Conservation (phyloP, 306 rosid genomes). For the Pyrus pyrifolia region DNA sequence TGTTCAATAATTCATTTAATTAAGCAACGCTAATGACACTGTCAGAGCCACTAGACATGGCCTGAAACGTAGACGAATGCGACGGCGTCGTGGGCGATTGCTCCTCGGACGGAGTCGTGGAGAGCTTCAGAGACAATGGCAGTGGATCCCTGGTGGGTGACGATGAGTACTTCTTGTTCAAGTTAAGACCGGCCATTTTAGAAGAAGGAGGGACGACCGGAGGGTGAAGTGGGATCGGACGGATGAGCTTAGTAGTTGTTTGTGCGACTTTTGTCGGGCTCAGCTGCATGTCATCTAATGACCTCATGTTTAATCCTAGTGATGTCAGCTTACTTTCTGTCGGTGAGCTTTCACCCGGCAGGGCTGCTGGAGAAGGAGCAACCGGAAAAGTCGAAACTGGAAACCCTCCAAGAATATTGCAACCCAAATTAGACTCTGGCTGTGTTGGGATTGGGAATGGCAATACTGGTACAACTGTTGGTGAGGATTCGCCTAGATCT, state of each 20-base stretch:
- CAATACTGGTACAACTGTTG: background rate
- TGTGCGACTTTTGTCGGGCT: background rate
- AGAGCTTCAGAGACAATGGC: slow-evolving; percentile 47
- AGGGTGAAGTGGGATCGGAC: slow-evolving; percentile 67
- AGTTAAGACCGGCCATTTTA: slow-evolving; percentile 55
- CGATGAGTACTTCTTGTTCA: slow-evolving; percentile 31
- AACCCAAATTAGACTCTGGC: slow-evolving; percentile 18
- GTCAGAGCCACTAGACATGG: slow-evolving; percentile 54
- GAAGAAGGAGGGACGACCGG: slow-evolving; percentile 43
- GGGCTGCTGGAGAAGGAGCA: slow-evolving; percentile 20
- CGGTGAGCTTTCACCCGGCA: slow-evolving; percentile 28
- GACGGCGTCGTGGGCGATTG: slow-evolving; percentile 26
- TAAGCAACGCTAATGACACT: slow-evolving; percentile 74
- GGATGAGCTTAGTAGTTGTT: slow-evolving; percentile 23
- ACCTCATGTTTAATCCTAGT: background rate
- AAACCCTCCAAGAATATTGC: slow-evolving; percentile 24
- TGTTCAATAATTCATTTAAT: background rate
- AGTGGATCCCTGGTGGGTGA: slow-evolving; percentile 23
- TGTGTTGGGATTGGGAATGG: slow-evolving; percentile 12
- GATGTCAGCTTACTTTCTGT: background rate
- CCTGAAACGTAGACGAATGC: slow-evolving; percentile 48
- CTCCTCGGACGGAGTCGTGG: slow-evolving; percentile 28
- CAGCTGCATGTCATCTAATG: background rate
- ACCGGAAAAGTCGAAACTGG: slow-evolving; percentile 31
- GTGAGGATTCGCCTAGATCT: slow-evolving; percentile 26